Conservation (phyloP, 352 stramenopile species). For the Pythium diclinum region DNA sequence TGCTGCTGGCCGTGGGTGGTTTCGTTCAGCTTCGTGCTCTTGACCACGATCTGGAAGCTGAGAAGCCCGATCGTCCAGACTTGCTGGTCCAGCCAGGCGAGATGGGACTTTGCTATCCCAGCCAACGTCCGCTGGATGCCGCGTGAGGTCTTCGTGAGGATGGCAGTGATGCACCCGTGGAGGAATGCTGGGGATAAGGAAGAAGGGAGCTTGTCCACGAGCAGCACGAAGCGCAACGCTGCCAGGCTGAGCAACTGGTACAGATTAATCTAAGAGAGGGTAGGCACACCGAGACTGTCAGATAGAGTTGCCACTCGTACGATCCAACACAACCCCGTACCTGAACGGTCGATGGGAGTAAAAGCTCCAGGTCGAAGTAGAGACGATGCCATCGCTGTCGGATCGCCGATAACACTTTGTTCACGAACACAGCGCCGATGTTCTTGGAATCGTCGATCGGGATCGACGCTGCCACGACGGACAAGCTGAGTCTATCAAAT, state of each 20-base stretch:
- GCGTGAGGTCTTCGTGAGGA: slow-evolving; percentile 49
- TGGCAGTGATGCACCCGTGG: slow-evolving; percentile 24
- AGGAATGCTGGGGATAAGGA: slow-evolving; percentile 40
- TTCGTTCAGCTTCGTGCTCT: neutral
- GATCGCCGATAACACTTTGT: slow-evolving; percentile 59
- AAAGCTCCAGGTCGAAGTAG: slow-evolving; percentile 50
- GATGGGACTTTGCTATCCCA: neutral
- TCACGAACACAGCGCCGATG: slow-evolving; percentile 50
- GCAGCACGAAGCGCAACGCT: slow-evolving; percentile 46
- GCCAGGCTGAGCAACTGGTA: slow-evolving; percentile 56
- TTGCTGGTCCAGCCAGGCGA: neutral
- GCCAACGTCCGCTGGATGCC: slow-evolving; percentile 32
- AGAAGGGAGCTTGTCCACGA: slow-evolving; percentile 59
- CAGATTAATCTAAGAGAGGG: slow-evolving; percentile 38
- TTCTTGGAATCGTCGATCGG: slow-evolving; percentile 58
- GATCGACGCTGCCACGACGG: slow-evolving; percentile 41
- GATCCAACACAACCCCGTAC: slow-evolving; percentile 10
- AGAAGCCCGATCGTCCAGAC: slow-evolving; percentile 11
- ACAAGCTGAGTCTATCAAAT: slow-evolving; percentile 30
- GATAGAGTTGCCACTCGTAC: neutral
- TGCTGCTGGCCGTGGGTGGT: neutral
- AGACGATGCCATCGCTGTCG: slow-evolving; percentile 68
- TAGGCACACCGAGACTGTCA: neutral
- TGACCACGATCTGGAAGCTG: slow-evolving; percentile 11
- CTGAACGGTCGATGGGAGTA: slow-evolving; percentile 40